Evolutionary conservation across 2,329 filamentous ascomycete genomes (phyloP), one percentile per base, ranked within the genome.

Genomic region (Magnaporthiopsis poae): DNA sequence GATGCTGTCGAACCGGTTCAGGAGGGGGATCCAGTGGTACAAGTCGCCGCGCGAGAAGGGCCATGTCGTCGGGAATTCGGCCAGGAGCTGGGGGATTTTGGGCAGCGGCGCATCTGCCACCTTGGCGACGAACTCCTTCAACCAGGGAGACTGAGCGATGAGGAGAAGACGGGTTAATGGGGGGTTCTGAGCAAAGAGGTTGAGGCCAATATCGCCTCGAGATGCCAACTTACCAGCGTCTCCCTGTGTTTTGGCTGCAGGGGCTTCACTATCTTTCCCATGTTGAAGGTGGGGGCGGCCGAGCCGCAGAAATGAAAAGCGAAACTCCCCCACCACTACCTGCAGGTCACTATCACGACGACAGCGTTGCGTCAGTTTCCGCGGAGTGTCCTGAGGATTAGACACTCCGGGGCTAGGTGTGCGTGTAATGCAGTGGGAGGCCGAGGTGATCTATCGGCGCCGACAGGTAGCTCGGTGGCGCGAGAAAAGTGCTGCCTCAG

Each of bases 21-120:
- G 80, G 31, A 96, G 84, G 35, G 91, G 89, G 71, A 99, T 97
- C 96, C 96, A 99, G 81, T 99, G 94, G 76, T 98, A 98, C 36
- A 98, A 82, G 76, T 99, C 95, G 68, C 95, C 96, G 76, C 94
- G 87, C 59, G 94, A 94, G 74, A 98, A 96, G 2, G 93, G 92
- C 95, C 95, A 99, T 84, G 89, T 84, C 70, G 88, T 88, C 67
- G 94, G 92, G 75, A 98, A 98, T 66, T 84, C 86, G 72, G 84
- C 83, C 70, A 99, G 89, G 71, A 90, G 86, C 72, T 86, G 80
- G 71, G 92, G 91, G 71, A 99, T 84, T 75, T 90, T 86, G 73
- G 89, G 88, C 73, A 97, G 80, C 63, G 92, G 86, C 70, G 85
- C 82, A 67, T 84, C 84, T 71, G 87, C 87, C 64, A 90, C 88